phyloP scores from a whole-genome alignment of 1,139 yeast genomes.

The Nakaseomyces kungkrabaensis region DNA sequence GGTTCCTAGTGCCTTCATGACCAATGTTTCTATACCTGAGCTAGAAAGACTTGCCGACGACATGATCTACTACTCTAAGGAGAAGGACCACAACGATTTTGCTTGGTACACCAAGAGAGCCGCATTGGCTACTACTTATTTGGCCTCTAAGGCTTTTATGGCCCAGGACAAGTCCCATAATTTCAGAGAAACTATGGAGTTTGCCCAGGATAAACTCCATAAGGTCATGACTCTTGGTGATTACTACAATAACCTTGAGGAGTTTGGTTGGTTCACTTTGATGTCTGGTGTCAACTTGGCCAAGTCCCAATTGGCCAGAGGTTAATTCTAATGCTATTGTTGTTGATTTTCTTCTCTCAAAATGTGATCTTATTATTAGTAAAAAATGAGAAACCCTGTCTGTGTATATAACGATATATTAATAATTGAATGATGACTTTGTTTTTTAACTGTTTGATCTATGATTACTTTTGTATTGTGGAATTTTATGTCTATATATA shows the following conservation, averaged over 20 bases:
- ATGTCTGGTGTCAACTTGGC: constrained; percentile 57
- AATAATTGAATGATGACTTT: neutral
- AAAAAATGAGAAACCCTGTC: too few species aligned
- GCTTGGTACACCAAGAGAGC: constrained; percentile 90
- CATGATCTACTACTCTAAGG: constrained; percentile 70
- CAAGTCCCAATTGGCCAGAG: constrained; percentile 60
- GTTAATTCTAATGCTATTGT: constrained; percentile 29
- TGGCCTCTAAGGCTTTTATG: constrained; percentile 70
- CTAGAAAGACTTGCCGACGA: constrained; percentile 75
- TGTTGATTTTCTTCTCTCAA: neutral
- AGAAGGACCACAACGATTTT: constrained; percentile 62
- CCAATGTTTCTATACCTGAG: constrained; percentile 40
- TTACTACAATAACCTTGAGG: constrained; percentile 53
- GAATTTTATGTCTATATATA: neutral
- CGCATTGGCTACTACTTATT: constrained; percentile 59
- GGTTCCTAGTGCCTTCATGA: constrained; percentile 29
- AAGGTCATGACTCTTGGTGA: constrained; percentile 47
- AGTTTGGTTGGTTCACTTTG: constrained; percentile 68
- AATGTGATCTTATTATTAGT: too few species aligned
- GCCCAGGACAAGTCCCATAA: constrained; percentile 57
- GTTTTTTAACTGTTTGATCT: too few species aligned
- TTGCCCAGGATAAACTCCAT: constrained; percentile 54
- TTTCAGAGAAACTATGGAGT: constrained; percentile 48
- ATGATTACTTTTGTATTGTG: neutral
- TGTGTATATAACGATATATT: neutral